phyloP scores from a whole-genome alignment of 305 asterid species.

The Fraxinus baroniana region DNA sequence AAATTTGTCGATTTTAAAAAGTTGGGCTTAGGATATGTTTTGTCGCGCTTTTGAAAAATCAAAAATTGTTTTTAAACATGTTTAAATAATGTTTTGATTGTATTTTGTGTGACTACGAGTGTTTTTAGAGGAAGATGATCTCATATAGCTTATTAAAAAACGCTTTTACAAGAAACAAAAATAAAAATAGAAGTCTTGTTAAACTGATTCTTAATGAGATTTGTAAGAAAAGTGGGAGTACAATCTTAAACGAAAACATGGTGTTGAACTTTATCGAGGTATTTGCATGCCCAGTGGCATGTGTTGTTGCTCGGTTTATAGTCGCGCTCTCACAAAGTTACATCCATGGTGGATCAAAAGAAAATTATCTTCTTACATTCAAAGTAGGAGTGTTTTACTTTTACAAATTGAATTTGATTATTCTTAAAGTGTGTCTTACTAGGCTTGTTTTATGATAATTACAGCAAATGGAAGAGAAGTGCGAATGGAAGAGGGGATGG shows the following conservation, averaged over 20 bases:
- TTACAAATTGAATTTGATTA: not conserved
- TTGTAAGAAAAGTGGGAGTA: not conserved
- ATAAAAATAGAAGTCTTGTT: no score
- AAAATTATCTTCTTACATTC: not conserved
- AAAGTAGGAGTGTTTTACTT: not conserved
- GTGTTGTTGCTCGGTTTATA: no score
- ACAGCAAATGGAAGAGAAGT: conserved; percentile 49
- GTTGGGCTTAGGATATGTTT: not conserved
- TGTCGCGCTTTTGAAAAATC: no score
- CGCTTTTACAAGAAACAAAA: no score
- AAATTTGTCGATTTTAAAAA: not conserved
- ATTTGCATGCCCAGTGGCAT: not conserved
- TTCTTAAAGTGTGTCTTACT: not conserved
- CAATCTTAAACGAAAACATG: no score
- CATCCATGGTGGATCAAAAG: not conserved
- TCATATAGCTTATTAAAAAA: no score
- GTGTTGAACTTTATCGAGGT: no score
- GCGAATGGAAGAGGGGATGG: conserved; percentile 64
- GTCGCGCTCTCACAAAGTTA: not conserved
- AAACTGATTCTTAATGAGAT: not conserved
- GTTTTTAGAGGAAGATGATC: no score
- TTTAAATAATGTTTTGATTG: no score
- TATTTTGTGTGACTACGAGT: no score
- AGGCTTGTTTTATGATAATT: not conserved
- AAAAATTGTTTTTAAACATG: no score